Base-by-base conservation (phyloP, 345 rosid genomes). In the Rhodomyrtus tomentosa region DNA sequence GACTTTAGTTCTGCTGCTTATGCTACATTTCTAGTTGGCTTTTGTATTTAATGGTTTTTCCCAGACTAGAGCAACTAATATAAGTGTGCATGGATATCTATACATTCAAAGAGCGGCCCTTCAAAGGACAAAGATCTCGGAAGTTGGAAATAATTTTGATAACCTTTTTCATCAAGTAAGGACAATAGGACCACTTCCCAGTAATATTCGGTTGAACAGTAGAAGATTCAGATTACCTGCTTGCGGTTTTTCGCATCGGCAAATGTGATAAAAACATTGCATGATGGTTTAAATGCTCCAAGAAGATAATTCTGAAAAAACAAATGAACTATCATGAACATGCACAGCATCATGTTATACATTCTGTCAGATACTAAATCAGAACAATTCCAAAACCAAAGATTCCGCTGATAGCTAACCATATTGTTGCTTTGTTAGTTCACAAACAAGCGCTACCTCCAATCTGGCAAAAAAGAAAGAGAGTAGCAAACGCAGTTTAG, bases 281-380 rank as follows among this genome's bases (percentile, higher is more conserved):
- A 95, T 0, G 99, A 93, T 0, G 98, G 99, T 91, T 96, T 97
- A 88, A 97, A 97, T 86, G 99, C 99, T 92, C 98, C 99, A 82
- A 96, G 90, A 55, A 96, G 90, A 91, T 92, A 97, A 89, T 97
- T 97, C 99, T 97, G 89, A 40, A 81, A 84, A 76, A 82, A n/a
- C 18, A 22, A 84, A 14, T 49, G 27, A 4, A 82, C 38, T 0
- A 54, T 42, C 40, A 81, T 0, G 25, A 68, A 72, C 48, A 59
- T 51, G 42, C 54, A 50, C 49, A 25, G 0, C 73, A 72, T 84
- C 49, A 14, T 0, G 36, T 18, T 0, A 45, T 42, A 20, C 24
- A 68, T 36, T 68, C 45, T 4, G 45, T 68, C 79, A 68, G 42
- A 0, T 29, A 68, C 4, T 0, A 68, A 68, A 68, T 18, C 79